Evolutionary conservation across 495 filamentous ascomycete genomes (phyloP).

Genomic region (Penicillium pulvis): DNA sequence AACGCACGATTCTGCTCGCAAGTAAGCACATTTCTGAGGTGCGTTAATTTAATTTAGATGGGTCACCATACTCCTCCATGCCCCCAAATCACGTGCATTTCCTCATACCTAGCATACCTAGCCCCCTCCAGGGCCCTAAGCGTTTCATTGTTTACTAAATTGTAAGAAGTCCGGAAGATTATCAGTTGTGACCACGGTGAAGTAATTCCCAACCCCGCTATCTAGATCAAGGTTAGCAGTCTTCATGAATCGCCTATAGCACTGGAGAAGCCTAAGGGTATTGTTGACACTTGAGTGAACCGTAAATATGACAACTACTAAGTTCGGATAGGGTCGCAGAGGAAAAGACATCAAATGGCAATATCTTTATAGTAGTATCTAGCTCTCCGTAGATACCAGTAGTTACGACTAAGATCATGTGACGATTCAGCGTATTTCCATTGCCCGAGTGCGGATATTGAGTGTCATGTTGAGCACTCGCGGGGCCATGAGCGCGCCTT

Average conservation of each 20-base stretch:
- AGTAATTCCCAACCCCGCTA: background rate
- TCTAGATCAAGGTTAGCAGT: background rate
- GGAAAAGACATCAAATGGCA: background rate
- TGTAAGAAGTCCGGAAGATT: background rate
- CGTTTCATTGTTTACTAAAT: background rate
- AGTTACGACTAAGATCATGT: background rate
- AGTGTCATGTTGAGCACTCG: too few species aligned
- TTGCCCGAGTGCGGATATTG: background rate
- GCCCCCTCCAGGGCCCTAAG: background rate
- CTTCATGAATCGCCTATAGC: background rate
- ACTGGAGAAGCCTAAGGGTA: background rate
- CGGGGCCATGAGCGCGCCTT: too few species aligned
- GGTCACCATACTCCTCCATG: background rate
- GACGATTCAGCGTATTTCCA: background rate
- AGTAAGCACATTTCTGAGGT: background rate
- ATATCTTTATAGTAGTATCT: background rate
- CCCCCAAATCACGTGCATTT: background rate
- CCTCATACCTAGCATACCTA: background rate
- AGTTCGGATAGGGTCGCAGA: background rate
- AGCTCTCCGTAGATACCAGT: background rate
- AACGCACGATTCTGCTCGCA: background rate
- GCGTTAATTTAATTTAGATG: background rate
- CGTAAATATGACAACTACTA: too few species aligned
- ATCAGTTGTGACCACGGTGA: background rate
- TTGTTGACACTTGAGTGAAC: too few species aligned